phyloP scores from a whole-genome alignment of 1,284 basidiomycete species.

The Ustilago crameri region DNA sequence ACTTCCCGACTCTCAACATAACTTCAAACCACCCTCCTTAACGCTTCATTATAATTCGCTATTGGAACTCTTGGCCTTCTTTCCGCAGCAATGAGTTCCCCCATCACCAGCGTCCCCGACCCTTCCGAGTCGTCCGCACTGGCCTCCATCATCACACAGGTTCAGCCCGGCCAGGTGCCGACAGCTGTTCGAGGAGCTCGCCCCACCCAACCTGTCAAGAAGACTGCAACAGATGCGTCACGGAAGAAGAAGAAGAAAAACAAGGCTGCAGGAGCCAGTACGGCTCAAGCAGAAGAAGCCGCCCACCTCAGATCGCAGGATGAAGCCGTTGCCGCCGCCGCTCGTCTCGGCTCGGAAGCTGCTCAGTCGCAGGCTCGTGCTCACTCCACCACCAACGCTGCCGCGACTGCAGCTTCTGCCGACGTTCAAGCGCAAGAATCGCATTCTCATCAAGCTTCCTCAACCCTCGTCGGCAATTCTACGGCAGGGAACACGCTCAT shows the following conservation, averaged over 20 bases:
- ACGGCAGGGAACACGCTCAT: constrained; percentile 32
- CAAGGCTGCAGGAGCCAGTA: constrained; percentile 4
- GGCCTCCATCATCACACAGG: constrained; percentile 59
- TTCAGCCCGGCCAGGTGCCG: constrained; percentile 46
- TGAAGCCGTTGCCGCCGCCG: constrained; percentile 35
- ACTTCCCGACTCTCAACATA: no score
- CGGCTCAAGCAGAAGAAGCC: constrained; percentile 17
- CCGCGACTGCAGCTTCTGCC: constrained; percentile 4
- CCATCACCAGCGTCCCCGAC: constrained; percentile 56
- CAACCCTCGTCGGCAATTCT: constrained; percentile 31
- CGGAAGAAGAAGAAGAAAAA: constrained; percentile 46
- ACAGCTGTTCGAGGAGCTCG: constrained; percentile 23
- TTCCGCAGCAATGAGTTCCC: constrained; percentile 26
- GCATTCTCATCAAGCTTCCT: constrained; percentile 40
- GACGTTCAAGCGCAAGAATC: background rate
- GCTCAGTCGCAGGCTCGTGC: constrained; percentile 31
- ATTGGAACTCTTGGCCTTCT: background rate
- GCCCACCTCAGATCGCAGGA: constrained; percentile 26
- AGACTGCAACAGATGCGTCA: constrained; percentile 11
- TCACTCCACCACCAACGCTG: constrained; percentile 5
- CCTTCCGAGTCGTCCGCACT: constrained; percentile 42
- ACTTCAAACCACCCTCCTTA: background rate
- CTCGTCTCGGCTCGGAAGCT: constrained; percentile 32
- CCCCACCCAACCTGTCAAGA: constrained; percentile 22
- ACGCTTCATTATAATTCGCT: no score